Percentiles rank a stretch among this genome's conserved stretches.
These are phyloP conservation scores for Exophiala lecanii-corni DNA, from an alignment of 2,329 filamentous ascomycete genomes.

Conservation along the genomic window DNA sequence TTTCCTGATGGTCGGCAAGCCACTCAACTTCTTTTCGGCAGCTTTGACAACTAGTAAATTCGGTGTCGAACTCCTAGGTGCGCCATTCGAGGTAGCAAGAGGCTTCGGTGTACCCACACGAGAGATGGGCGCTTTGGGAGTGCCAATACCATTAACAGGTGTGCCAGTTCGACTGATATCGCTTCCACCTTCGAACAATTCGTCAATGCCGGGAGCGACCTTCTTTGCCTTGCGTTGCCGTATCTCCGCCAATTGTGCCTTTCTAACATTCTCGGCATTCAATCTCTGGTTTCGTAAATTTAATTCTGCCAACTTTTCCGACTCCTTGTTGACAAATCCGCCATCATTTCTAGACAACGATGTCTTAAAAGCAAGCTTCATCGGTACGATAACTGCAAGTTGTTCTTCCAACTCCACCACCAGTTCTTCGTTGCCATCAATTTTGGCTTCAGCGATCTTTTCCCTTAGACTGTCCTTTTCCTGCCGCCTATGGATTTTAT, in stretches of 20 bases:
- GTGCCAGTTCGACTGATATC: conserved; percentile 46
- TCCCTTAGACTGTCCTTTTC: conserved; percentile 65
- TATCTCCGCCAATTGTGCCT: conserved; percentile 79
- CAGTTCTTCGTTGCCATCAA: conserved; percentile 58
- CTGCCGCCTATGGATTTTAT: conserved; percentile 57
- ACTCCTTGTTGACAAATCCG: conserved; percentile 53
- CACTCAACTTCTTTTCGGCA: conserved; percentile 39
- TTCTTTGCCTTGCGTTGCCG: conserved; percentile 49
- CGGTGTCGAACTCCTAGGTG: conserved; percentile 20
- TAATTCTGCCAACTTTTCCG: conserved; percentile 75
- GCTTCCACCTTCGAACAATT: conserved; percentile 43
- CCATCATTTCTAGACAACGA: conserved; percentile 55
- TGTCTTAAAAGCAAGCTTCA: conserved; percentile 70
- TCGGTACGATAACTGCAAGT: conserved; percentile 42
- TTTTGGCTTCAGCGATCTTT: conserved; percentile 62
- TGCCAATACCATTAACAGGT: conserved; percentile 47
- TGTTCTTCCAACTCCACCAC: conserved; percentile 46
- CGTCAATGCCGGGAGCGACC: conserved; percentile 34
- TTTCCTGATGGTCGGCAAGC: conserved; percentile 65
- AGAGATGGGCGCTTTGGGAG: conserved; percentile 43
- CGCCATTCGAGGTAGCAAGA: conserved; percentile 15
- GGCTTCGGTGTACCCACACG: conserved; percentile 31
- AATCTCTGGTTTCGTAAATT: conserved; percentile 79
- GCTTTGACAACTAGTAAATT: conserved; percentile 25
- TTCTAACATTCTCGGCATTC: conserved; percentile 86